These are phyloP conservation scores for Nannochloropsis oceanica DNA, from an alignment of 108 stramenopile genomes.

Conservation along the genomic window DNA sequence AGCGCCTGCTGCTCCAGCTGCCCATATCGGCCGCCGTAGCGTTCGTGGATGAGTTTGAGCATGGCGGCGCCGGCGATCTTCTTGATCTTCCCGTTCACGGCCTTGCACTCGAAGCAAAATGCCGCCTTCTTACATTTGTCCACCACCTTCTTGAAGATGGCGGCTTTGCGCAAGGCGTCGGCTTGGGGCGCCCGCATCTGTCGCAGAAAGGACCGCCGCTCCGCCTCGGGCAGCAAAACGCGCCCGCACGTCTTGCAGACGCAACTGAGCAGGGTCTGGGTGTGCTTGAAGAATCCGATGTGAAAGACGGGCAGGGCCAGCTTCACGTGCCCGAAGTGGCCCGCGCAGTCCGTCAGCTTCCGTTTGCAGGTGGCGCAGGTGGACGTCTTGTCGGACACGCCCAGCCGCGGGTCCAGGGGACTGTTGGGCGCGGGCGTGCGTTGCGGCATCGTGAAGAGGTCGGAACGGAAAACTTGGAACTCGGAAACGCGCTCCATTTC, in stretches of 20 bases:
- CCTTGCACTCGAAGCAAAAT: slow-evolving; percentile 70
- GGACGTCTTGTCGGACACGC: slow-evolving; percentile 73
- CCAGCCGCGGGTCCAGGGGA: slow-evolving; percentile 76
- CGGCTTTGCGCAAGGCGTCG: slow-evolving; percentile 57
- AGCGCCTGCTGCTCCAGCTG: slow-evolving; percentile 57
- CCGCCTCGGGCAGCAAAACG: slow-evolving; percentile 58
- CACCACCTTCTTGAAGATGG: slow-evolving; percentile 62
- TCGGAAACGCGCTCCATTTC: slow-evolving; percentile 84
- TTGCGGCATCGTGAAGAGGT: slow-evolving; percentile 84
- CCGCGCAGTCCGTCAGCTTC: slow-evolving; percentile 81
- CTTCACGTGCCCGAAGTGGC: slow-evolving; percentile 86
- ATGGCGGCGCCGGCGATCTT: slow-evolving; percentile 79
- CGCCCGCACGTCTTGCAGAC: slow-evolving; percentile 93
- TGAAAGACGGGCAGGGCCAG: slow-evolving; percentile 92
- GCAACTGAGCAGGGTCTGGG: slow-evolving; percentile 70
- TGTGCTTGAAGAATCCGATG: slow-evolving; percentile 91
- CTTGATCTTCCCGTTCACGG: slow-evolving; percentile 79
- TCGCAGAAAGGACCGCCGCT: slow-evolving; percentile 42
- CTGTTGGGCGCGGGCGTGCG: slow-evolving; percentile 71
- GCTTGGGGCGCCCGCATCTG: slow-evolving; percentile 61
- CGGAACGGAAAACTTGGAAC: slow-evolving; percentile 61
- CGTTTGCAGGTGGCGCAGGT: slow-evolving; percentile 79
- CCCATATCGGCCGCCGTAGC: slow-evolving; percentile 50
- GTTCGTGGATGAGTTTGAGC: slow-evolving; percentile 84
- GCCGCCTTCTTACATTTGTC: slow-evolving; percentile 76